phyloP scores from a whole-genome alignment of 2,329 filamentous ascomycete genomes.

The Epichloe elymi region DNA sequence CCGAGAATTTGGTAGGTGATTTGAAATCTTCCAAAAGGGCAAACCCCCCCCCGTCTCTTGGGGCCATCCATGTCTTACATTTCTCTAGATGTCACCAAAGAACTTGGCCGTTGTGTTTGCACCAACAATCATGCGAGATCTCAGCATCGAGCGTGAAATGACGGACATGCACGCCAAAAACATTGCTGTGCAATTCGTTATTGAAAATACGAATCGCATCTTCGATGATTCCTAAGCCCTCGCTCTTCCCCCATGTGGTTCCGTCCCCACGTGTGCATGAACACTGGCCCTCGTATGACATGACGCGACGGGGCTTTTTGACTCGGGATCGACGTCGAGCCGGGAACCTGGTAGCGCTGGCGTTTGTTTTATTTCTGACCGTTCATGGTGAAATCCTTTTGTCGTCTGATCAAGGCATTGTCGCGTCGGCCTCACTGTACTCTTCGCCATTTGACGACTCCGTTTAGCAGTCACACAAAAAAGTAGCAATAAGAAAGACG shows the following conservation, averaged over 20 bases:
- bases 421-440: background rate
- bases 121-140: slow-evolving; percentile 89
- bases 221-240: slow-evolving; percentile 40
- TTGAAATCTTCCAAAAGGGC: background rate
- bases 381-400: background rate
- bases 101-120: slow-evolving; percentile 96
- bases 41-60: too few relatives aligned
- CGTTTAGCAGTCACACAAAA: background rate
- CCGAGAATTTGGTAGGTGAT: slow-evolving; percentile 65
- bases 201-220: slow-evolving; percentile 76
- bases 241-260: background rate
- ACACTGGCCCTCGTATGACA: background rate
- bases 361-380: background rate
- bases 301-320: background rate
- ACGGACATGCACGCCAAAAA: slow-evolving; percentile 93
- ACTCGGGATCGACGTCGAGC: background rate
- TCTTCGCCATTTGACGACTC: background rate
- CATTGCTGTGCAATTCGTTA: slow-evolving; percentile 77
- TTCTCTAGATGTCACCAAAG: slow-evolving; percentile 72
- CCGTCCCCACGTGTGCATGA: background rate
- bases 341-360: background rate
- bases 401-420: background rate
- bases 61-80: background rate
- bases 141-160: slow-evolving; percentile 85
- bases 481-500: background rate